A percentile compares a stretch with the other conserved stretches of the same genome.
Conservation (phyloP, 1,284 basidiomycete genomes). For the Ustilago bromivora region DNA sequence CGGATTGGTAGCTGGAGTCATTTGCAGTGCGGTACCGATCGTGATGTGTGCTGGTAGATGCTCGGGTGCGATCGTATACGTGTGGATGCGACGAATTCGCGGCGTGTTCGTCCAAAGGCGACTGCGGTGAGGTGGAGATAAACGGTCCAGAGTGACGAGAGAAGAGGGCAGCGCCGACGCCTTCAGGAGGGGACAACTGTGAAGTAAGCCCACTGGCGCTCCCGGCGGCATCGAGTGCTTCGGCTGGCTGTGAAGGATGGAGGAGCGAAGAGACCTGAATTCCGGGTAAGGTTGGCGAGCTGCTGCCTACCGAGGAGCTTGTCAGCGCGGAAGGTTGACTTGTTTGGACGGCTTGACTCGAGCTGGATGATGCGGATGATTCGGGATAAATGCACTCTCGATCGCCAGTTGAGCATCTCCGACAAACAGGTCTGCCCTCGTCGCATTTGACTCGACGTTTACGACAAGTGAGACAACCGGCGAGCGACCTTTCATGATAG, state of each 20-base stretch:
- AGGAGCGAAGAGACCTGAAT: slow-evolving; percentile 37
- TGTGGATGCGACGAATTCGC: slow-evolving; percentile 1
- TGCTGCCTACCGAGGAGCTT: neutral
- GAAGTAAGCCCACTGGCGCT: neutral
- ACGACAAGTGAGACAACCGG: slow-evolving; percentile 45
- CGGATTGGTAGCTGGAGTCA: neutral
- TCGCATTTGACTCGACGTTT: slow-evolving; percentile 51
- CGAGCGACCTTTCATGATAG: slow-evolving; percentile 46
- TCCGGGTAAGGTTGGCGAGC: slow-evolving; percentile 9
- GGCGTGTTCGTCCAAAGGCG: slow-evolving; percentile 10
- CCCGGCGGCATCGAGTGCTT: neutral
- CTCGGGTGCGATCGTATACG: slow-evolving; percentile 12
- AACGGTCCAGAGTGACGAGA: neutral
- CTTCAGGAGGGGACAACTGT: slow-evolving; percentile 14
- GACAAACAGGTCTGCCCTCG: slow-evolving; percentile 38
- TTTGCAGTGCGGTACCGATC: slow-evolving; percentile 25
- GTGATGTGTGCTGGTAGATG: slow-evolving; percentile 28
- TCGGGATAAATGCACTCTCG: slow-evolving; percentile 43
- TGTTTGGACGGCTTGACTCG: neutral
- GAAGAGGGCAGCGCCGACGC: slow-evolving; percentile 3
- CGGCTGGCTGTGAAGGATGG: slow-evolving; percentile 15
- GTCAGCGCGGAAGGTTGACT: neutral
- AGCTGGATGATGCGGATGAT: neutral
- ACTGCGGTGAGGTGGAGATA: slow-evolving; percentile 25
- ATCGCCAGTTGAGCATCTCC: slow-evolving; percentile 40